Percentiles rank a stretch among this genome's conserved stretches.
These are phyloP conservation scores for Fusarium annulatum DNA, from an alignment of 2,329 filamentous ascomycete species.

Conservation along the genomic window DNA sequence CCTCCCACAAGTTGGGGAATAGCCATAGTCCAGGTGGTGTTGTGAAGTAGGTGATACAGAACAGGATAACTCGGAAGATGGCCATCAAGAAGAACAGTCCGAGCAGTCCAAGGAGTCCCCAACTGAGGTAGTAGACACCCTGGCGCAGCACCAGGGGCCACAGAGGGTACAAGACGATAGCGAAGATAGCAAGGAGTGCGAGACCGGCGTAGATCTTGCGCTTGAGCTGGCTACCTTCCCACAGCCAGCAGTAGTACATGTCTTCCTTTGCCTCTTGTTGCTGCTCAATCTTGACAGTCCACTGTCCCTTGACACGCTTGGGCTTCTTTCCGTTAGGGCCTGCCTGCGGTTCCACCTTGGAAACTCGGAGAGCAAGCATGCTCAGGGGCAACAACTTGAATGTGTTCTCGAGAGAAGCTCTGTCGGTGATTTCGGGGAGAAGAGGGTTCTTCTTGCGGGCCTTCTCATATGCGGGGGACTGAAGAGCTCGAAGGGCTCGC, in stretches of 20 bases:
- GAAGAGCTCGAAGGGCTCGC: conserved; percentile 88
- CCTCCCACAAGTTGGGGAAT: conserved; percentile 97
- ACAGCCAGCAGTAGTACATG: conserved; percentile 97
- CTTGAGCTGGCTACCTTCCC: conserved; percentile 93
- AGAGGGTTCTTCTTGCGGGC: conserved; percentile 89
- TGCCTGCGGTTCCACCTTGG: conserved; percentile 77
- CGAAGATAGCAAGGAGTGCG: conserved; percentile 85
- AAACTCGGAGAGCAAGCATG: conserved; percentile 90
- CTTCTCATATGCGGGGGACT: conserved; percentile 91
- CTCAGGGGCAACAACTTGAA: conserved; percentile 97
- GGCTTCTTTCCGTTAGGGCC: conserved; percentile 73
- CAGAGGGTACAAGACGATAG: conserved; percentile 92
- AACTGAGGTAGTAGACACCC: conserved; percentile 97
- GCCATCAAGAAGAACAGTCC: conserved; percentile 98
- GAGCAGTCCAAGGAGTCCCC: conserved; percentile 89
- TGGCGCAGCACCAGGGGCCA: conserved; percentile 93
- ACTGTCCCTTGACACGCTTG: conserved; percentile 94
- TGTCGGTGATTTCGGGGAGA: conserved; percentile 88
- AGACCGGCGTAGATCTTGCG: conserved; percentile 90
- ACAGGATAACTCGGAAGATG: conserved; percentile 94
- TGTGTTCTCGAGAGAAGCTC: conserved; percentile 87
- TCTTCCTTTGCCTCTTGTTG: conserved; percentile 91
- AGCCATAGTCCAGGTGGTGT: conserved; percentile 93
- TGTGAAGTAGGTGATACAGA: conserved; percentile 89
- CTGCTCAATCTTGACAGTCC: conserved; percentile 95